Evolutionary conservation across 805 yeast genomes (phyloP).

Genomic region (Candida quercuum): DNA sequence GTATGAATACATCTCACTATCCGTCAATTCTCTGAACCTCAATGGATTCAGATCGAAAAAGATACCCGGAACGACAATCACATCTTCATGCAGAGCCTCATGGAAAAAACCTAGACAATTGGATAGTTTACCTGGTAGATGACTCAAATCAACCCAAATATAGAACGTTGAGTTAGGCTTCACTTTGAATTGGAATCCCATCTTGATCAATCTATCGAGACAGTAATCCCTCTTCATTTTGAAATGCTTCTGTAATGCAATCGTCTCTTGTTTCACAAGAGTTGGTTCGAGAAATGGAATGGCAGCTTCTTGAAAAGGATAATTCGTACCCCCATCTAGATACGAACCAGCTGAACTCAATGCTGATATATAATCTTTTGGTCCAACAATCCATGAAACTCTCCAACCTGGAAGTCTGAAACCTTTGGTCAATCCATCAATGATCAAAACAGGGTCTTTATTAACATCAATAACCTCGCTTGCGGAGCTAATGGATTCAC

Average conservation of each 20-base stretch:
- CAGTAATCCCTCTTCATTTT: constrained; percentile 53
- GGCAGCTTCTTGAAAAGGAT: constrained; percentile 58
- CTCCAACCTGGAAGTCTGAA: constrained; percentile 64
- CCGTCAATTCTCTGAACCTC: constrained; percentile 40
- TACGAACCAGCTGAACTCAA: constrained; percentile 55
- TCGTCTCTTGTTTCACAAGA: constrained; percentile 46
- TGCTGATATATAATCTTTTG: constrained; percentile 51
- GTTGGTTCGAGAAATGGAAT: constrained; percentile 47
- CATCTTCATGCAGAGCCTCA: constrained; percentile 54
- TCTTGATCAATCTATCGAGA: constrained; percentile 37
- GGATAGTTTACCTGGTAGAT: constrained; percentile 49
- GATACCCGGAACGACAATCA: constrained; percentile 58
- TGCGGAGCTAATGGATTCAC: constrained; percentile 47
- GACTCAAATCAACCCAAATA: constrained; percentile 52
- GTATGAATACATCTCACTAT: constrained; percentile 54
- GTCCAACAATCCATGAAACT: constrained; percentile 59
- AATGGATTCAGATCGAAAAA: constrained; percentile 56
- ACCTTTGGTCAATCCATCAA: constrained; percentile 57
- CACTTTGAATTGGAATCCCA: constrained; percentile 49
- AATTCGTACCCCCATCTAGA: constrained; percentile 56
- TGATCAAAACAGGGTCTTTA: constrained; percentile 51
- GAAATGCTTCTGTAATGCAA: constrained; percentile 53
- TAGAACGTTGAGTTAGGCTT: constrained; percentile 56
- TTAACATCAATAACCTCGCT: constrained; percentile 49
- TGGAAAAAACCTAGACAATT: constrained; percentile 60